Evolutionary conservation across 2,329 filamentous ascomycete genomes (phyloP), one percentile per base, ranked within the genome.

Genomic region (Pezicula radicicola): DNA sequence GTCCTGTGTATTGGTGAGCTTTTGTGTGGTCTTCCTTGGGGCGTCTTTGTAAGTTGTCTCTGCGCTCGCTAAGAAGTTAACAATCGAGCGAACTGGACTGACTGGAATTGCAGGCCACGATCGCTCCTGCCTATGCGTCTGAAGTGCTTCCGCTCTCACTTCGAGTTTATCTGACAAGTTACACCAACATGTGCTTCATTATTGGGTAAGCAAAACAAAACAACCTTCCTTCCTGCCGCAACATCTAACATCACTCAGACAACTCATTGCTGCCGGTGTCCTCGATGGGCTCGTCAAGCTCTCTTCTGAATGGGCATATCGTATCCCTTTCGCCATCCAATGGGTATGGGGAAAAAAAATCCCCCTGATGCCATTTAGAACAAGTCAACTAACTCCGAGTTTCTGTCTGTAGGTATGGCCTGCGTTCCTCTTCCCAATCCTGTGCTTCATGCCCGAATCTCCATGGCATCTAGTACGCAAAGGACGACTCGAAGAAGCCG

Each of bases 161-260:
- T 16, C 67, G 73, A 35, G 68, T 66, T 40, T 73, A 73, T 51
- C 62, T 75, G 13, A 74, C 72, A 5, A 65, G 69, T 33, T 73
- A 72, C 50, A 64, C 72, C 44, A 74, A 75, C 60, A 66, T 75
- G 43, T 77, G 76, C 68, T 79, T 75, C 74, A 75, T 54, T 28
- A 52, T 75, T 6, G 73, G 73, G 18, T 42, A 42, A 42, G 5
- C 18, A 6, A 12, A 10, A 33, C 9, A 33, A 33, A 10, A 33
- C 12, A 33, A 2, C 16, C 8, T 42, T 4, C 18, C 16, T 7
- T 13, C 13, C 40, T 12, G 16, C 8, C 40, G 7, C 13, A 15
- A 25, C 18, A 13, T 6, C 40, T 42, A 42, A 42, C 40, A 5
- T 13, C 15, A 19, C 16, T 42, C 40, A 42, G 40, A 21, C 73